phyloP scores from a whole-genome alignment of 2,329 filamentous ascomycete species.

The Graphilbum ipis-grandicollis region DNA sequence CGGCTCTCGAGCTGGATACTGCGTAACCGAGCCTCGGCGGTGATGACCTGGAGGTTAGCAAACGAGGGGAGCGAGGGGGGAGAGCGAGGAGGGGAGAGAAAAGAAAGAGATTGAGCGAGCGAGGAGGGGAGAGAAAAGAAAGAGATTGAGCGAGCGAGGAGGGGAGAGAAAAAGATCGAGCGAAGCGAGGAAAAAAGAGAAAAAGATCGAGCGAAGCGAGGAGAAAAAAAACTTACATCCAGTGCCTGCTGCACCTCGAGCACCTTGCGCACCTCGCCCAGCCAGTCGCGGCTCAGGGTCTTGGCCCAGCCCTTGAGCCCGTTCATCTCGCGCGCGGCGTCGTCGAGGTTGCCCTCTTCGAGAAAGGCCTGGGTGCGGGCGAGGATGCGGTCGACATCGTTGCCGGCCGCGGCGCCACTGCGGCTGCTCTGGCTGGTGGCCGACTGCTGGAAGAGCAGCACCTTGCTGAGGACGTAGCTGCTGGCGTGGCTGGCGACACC shows the following conservation, averaged over 20 bases:
- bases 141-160: too few species aligned
- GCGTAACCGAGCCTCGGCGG: conserved; percentile 76
- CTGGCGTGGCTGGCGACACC: conserved; percentile 90
- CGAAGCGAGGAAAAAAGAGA: too few species aligned
- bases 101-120: too few species aligned
- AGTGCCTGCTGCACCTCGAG: conserved; percentile 92
- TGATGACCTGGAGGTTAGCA: conserved; percentile 47
- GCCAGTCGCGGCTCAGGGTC: conserved; percentile 85
- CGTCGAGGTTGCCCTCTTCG: conserved; percentile 85
- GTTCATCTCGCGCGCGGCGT: conserved; percentile 89
- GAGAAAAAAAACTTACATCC: conserved; percentile 53
- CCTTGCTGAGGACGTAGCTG: conserved; percentile 75
- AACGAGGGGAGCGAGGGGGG: too few species aligned
- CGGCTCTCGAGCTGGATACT: conserved; percentile 62
- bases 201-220: too few species aligned
- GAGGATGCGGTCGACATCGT: conserved; percentile 87
- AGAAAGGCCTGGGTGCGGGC: conserved; percentile 76
- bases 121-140: too few species aligned
- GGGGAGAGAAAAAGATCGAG: too few species aligned
- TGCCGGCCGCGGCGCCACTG: conserved; percentile 47
- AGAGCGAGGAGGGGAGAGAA: too few species aligned
- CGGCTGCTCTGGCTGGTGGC: too few species aligned
- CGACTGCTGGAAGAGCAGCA: conserved; percentile 93
- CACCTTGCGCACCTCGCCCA: conserved; percentile 76
- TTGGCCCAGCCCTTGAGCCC: conserved; percentile 85